phyloP scores from a whole-genome alignment of 2,329 filamentous ascomycete species.

The Stagonosporopsis rhizophila region DNA sequence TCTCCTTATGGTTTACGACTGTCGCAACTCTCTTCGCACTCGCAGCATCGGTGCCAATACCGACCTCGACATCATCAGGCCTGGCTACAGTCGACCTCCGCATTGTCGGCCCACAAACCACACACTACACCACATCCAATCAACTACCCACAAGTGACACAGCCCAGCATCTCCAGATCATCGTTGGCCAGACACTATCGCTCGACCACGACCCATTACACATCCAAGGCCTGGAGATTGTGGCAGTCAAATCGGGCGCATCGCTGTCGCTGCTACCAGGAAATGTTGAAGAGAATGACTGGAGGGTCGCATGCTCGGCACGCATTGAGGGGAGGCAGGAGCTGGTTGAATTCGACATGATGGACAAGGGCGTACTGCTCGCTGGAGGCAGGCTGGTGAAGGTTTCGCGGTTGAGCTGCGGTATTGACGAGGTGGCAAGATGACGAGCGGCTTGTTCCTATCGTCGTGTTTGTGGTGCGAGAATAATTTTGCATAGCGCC shows the following conservation, averaged over 20 bases:
- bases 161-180: slow-evolving; percentile 8
- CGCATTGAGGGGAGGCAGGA: slow-evolving; percentile 13
- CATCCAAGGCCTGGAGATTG: slow-evolving; percentile 28
- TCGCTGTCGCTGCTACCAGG: slow-evolving; percentile 8
- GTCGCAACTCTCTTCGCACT: slow-evolving; percentile 11
- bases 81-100: slow-evolving; percentile 23
- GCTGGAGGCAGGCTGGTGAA: slow-evolving; percentile 20
- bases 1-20: not conserved
- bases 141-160: slow-evolving; percentile 16
- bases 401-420: slow-evolving; percentile 20
- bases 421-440: not conserved
- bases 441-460: not conserved
- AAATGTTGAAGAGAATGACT: slow-evolving; percentile 15
- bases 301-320: slow-evolving; percentile 24
- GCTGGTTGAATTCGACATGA: slow-evolving; percentile 16
- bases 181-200: slow-evolving; percentile 28
- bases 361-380: slow-evolving; percentile 16
- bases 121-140: slow-evolving; percentile 17
- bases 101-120: slow-evolving; percentile 15
- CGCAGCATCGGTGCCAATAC: slow-evolving; percentile 12
- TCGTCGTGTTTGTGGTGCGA: no score
- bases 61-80: slow-evolving; percentile 1
- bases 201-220: slow-evolving; percentile 24
- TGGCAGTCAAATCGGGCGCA: slow-evolving; percentile 11
- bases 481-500: not conserved